phyloP scores from a whole-genome alignment of 2,329 filamentous ascomycete species.

The Dothideomycetes sp. region DNA sequence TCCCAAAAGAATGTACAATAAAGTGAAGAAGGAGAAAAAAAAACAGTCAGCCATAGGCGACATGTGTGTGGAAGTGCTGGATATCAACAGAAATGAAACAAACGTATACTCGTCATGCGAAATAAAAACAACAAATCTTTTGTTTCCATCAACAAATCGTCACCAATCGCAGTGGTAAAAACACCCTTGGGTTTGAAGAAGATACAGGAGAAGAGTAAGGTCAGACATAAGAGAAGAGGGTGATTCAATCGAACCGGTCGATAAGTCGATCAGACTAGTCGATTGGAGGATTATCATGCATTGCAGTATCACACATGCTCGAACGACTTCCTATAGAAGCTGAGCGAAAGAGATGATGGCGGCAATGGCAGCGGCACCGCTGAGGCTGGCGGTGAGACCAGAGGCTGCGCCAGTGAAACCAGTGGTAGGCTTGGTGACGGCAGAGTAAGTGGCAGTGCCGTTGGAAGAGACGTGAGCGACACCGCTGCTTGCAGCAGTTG shows the following conservation, averaged over 20 bases:
- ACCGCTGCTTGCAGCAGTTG: neutral
- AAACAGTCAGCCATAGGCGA: neutral
- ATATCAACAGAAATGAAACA: neutral
- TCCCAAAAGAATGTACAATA: no score
- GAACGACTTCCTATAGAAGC: slow-evolving; percentile 1
- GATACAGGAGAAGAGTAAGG: neutral
- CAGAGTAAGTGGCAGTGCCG: slow-evolving; percentile 2
- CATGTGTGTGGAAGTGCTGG: neutral
- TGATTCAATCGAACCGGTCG: no score
- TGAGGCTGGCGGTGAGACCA: slow-evolving; percentile 3
- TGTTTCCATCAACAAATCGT: neutral
- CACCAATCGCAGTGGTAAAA: neutral
- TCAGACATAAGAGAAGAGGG: neutral
- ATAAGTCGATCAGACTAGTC: neutral
- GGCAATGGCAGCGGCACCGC: slow-evolving; percentile 5
- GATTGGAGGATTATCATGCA: neutral
- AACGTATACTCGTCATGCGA: neutral
- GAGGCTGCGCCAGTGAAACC: slow-evolving; percentile 8
- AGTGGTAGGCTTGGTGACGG: slow-evolving; percentile 1
- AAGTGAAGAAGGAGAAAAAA: neutral
- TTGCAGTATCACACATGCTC: neutral
- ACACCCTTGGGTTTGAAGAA: neutral
- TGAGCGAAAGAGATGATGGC: slow-evolving; percentile 5
- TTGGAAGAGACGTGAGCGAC: slow-evolving; percentile 1
- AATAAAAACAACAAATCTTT: no score